Evolutionary conservation across 306 rosid genomes (phyloP), one percentile per base, ranked within the genome.

Genomic region (Dryas octopetala): DNA sequence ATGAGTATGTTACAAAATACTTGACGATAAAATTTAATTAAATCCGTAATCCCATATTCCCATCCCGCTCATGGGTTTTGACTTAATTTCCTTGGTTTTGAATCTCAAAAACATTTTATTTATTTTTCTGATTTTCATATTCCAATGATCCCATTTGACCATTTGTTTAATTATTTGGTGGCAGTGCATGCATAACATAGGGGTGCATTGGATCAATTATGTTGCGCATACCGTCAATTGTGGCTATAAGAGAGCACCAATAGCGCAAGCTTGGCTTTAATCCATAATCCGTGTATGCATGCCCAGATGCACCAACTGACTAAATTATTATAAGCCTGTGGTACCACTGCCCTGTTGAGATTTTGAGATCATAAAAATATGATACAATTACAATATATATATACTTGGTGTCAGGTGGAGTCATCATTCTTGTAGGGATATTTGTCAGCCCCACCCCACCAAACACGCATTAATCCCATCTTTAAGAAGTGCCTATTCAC

Each of bases 371-470:
- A 38, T 12, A 10, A 11, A 14, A 12, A 46, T 48, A 2, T 48
- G 40, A 13, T n/a, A 61, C 40, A 23, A 23, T 23, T 23, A 23
- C 23, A 23, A 23, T 23, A 23, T 23, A 23, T 23, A 43, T 4
- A 41, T 9, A 47, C 16, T 4, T 45, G 1, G 1, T 23, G 45
- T 59, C 55, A 23, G 66, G 44, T 72, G 76, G 54, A 72, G 66
- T 58, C 76, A 72, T 59, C 16, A 72, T 72, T 72, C 43, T 59
- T 16, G 76, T 14, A 13, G 49, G 48, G 68, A 73, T 55, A 12
- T 53, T 53, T 66, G 66, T 50, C 67, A 13, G 19, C 6, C 73
- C 53, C 32, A 32, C 79, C 4, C 66, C 73, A 71, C 72, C 65
- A 45, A 78, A 71, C 73, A 52, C 74, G 68, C 68, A 28, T 51